A percentile compares a stretch with the other conserved stretches of the same genome.
These are phyloP conservation scores for Alisma plantagoaquatica DNA, from an alignment of 106 monocot genomes.

Conservation along the genomic window DNA sequence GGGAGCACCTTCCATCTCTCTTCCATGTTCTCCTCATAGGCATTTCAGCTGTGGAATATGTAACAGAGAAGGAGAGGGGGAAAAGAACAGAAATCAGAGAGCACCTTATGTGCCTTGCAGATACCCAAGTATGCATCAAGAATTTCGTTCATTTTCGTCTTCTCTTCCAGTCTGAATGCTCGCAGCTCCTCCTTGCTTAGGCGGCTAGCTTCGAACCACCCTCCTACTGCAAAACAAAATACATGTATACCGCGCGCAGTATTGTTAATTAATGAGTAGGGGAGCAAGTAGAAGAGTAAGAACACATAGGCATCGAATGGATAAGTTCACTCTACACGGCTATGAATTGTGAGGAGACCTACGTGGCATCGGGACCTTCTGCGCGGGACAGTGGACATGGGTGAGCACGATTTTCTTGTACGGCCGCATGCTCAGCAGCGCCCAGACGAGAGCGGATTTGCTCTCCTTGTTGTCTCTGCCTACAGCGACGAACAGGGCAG, in stretches of 20 bases:
- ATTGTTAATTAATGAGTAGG: neutral
- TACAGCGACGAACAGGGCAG: constrained; percentile 15
- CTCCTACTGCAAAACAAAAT: constrained; percentile 15
- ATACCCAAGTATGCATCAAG: constrained; percentile 15
- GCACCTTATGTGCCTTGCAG: constrained; percentile 16
- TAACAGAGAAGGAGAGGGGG: neutral
- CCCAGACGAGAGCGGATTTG: constrained; percentile 17
- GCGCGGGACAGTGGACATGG: constrained; percentile 14
- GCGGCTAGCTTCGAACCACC: constrained; percentile 14
- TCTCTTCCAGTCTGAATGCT: constrained; percentile 12
- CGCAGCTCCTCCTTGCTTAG: constrained; percentile 6
- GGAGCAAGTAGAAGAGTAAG: neutral
- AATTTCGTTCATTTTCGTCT: constrained; percentile 16
- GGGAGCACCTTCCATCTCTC: neutral
- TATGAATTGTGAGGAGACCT: neutral
- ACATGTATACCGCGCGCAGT: neutral
- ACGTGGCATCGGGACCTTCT: constrained; percentile 14
- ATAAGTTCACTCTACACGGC: neutral
- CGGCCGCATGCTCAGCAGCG: constrained; percentile 6
- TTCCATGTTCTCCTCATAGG: neutral
- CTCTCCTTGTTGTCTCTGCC: constrained; percentile 15
- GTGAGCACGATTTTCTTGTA: constrained; percentile 15
- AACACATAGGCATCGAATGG: neutral
- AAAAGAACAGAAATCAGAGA: neutral
- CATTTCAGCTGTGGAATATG: neutral